These are phyloP conservation scores for Bothriochloa decipiens DNA, from an alignment of 176 grass and related monocot genomes.

Conservation along the genomic window DNA sequence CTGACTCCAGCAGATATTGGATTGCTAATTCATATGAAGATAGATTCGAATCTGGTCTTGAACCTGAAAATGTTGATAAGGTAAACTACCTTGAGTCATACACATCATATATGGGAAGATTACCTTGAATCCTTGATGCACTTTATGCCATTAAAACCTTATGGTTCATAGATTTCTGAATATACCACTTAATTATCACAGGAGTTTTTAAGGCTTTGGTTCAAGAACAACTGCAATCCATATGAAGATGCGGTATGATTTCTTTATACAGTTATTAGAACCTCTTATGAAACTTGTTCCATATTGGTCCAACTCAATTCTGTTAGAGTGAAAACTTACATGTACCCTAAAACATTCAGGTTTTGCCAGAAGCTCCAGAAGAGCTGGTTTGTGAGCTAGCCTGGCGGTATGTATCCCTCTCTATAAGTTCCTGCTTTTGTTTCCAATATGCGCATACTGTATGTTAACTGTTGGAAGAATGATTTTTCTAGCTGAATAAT, in stretches of 20 bases:
- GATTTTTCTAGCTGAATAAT: neutral
- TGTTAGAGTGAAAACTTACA: slow-evolving; percentile 20
- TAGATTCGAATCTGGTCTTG: slow-evolving; percentile 69
- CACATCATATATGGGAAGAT: neutral
- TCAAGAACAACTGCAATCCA: slow-evolving; percentile 96
- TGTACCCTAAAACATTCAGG: slow-evolving; percentile 52
- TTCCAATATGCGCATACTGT: neutral
- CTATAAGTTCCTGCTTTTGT: neutral
- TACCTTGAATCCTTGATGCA: neutral
- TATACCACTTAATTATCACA: slow-evolving; percentile 37
- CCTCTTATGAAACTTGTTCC: neutral
- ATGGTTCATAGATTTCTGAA: slow-evolving; percentile 28
- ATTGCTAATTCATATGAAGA: slow-evolving; percentile 86
- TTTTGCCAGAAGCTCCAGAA: slow-evolving; percentile 88
- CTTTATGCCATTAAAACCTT: neutral
- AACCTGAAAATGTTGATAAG: slow-evolving; percentile 99
- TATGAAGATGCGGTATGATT: slow-evolving; percentile 81
- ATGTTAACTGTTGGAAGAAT: neutral
- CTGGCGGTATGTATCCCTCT: slow-evolving; percentile 68
- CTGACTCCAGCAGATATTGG: slow-evolving; percentile 99
- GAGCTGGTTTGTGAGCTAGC: slow-evolving; percentile 88
- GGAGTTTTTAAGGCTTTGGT: slow-evolving; percentile 97
- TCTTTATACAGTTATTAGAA: neutral
- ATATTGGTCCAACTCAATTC: neutral
- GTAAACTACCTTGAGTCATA: slow-evolving; percentile 40